These are phyloP conservation scores for Diversispora eburnea DNA, from an alignment of 192 early-diverging fungal species.

Conservation along the genomic window DNA sequence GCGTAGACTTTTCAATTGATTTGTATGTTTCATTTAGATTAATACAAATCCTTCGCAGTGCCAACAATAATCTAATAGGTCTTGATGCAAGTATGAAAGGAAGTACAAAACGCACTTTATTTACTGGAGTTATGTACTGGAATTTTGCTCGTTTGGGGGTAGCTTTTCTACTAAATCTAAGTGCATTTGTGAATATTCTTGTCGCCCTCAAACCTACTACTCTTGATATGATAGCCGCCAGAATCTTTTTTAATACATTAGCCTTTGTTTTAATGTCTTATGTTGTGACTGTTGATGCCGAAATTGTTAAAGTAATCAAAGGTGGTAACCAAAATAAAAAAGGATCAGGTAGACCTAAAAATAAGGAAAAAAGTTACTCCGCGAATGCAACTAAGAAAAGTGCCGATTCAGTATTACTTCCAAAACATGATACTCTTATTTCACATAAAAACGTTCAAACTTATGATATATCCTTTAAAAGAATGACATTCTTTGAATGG, in stretches of 20 bases:
- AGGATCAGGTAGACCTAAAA: neutral
- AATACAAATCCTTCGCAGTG: neutral
- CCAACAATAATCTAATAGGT: conserved; percentile 2
- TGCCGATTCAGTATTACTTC: neutral
- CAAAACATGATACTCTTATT: neutral
- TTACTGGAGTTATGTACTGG: conserved; percentile 28
- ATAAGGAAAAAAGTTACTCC: neutral
- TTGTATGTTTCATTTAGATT: conserved; percentile 1
- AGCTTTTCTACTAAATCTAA: neutral
- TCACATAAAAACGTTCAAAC: neutral
- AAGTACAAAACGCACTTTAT: conserved; percentile 1
- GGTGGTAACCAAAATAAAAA: neutral
- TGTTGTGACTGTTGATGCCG: conserved; percentile 18
- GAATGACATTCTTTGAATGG: conserved; percentile 20
- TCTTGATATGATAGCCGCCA: too few relatives aligned
- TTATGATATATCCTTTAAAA: conserved; percentile 19
- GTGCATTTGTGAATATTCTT: too few relatives aligned
- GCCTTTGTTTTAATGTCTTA: neutral
- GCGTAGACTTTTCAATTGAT: conserved; percentile 4
- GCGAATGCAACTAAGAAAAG: neutral
- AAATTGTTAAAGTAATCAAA: conserved; percentile 23
- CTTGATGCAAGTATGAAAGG: neutral
- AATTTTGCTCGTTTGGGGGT: conserved; percentile 18
- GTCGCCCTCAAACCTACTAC: too few relatives aligned
- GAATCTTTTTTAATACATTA: neutral